Conservation (phyloP, 2,329 filamentous ascomycete genomes). For the Stagonosporopsis vannaccii region DNA sequence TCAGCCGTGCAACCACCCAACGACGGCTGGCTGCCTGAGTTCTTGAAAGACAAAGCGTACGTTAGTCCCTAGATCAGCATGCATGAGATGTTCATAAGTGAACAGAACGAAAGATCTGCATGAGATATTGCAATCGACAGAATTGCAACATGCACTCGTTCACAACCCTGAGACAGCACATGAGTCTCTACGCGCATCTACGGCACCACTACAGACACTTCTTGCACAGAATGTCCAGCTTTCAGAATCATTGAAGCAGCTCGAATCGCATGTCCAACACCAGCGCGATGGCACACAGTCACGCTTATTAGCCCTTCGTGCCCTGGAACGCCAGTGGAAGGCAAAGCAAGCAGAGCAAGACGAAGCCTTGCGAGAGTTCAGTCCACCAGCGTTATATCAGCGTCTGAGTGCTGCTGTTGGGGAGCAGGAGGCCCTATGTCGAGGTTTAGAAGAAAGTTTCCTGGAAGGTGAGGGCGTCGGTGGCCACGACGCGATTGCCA, state of each 20-base stretch:
- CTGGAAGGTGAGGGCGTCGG: conserved; percentile 65
- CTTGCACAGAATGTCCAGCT: conserved; percentile 76
- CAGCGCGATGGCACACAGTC: conserved; percentile 78
- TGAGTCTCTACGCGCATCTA: conserved; percentile 72
- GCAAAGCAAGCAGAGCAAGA: conserved; percentile 91
- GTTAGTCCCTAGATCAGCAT: conserved; percentile 42
- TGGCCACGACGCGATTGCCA: conserved; percentile 60
- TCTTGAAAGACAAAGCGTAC: conserved; percentile 83
- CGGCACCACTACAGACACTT: conserved; percentile 68
- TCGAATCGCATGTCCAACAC: conserved; percentile 65
- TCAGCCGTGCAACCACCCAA: conserved; percentile 44
- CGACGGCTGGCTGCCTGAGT: conserved; percentile 79
- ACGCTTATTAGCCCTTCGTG: conserved; percentile 81
- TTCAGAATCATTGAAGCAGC: conserved; percentile 66
- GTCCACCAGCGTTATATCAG: conserved; percentile 85
- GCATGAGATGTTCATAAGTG: conserved; percentile 24
- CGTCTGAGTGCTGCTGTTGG: conserved; percentile 76
- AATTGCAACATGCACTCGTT: conserved; percentile 77
- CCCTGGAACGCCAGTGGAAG: conserved; percentile 90
- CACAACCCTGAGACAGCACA: conserved; percentile 72
- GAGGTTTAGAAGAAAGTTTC: conserved; percentile 91
- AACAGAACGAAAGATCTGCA: conserved; percentile 79
- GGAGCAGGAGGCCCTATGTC: conserved; percentile 83
- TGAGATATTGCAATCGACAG: conserved; percentile 68
- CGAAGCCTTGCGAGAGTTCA: conserved; percentile 80